Conservation (phyloP, 208 protist genomes). For the Trypanosomatidae sp. region DNA sequence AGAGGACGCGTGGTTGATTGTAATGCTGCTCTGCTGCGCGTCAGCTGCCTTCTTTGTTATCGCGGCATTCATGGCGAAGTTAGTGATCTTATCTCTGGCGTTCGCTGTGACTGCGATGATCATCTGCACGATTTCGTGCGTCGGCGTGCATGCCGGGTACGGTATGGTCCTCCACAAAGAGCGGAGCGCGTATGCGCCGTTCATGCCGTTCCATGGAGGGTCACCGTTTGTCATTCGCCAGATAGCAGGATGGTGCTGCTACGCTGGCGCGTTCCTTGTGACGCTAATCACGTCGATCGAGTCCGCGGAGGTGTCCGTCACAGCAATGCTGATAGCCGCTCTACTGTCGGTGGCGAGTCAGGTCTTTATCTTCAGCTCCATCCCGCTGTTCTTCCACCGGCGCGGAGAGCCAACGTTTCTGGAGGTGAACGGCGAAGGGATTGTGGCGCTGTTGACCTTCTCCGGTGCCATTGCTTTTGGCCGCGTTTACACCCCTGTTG, state of each 20-base stretch:
- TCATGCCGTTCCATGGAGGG: constrained; percentile 83
- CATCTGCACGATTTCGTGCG: constrained; percentile 60
- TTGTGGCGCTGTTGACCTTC: constrained; percentile 72
- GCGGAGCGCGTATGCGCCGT: constrained; percentile 42
- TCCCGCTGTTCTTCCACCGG: constrained; percentile 54
- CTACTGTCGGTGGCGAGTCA: constrained; percentile 62
- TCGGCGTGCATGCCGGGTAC: constrained; percentile 70
- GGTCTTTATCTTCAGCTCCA: constrained; percentile 58
- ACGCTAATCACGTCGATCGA: constrained; percentile 65
- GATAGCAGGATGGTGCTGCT: constrained; percentile 64
- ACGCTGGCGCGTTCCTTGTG: constrained; percentile 44
- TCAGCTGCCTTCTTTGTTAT: constrained; percentile 63
- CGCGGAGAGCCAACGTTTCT: constrained; percentile 46
- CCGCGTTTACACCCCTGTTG: constrained; percentile 51
- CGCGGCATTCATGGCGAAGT: constrained; percentile 45
- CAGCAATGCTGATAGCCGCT: constrained; percentile 42
- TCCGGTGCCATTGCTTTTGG: constrained; percentile 51
- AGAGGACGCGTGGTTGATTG: constrained; percentile 46
- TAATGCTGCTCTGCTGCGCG: constrained; percentile 62
- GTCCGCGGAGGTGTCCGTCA: constrained; percentile 28
- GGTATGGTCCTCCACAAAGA: constrained; percentile 46
- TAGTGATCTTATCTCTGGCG: constrained; percentile 43
- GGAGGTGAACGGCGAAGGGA: constrained; percentile 73
- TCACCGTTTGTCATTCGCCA: constrained; percentile 60
- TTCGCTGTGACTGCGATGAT: constrained; percentile 54